Conservation (phyloP, 129 eudicot species). For the Erigeron canadensis region DNA sequence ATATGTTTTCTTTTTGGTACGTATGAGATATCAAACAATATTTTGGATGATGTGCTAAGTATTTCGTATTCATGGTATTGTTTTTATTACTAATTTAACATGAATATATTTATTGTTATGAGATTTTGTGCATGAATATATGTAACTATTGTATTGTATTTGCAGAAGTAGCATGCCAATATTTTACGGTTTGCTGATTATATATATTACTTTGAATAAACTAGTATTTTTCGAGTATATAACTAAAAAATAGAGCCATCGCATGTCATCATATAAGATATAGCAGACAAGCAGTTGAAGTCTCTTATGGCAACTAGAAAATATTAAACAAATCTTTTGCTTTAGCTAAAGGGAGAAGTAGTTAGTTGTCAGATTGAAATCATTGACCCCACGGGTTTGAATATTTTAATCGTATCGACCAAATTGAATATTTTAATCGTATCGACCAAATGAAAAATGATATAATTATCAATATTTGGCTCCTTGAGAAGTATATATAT, state of each 20-base stretch:
- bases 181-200: too few species aligned
- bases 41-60: neutral
- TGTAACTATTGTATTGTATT: neutral
- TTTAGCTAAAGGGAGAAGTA: slow-evolving; percentile 16
- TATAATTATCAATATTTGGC: too few species aligned
- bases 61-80: slow-evolving; percentile 5
- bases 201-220: neutral
- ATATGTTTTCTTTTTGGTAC: neutral
- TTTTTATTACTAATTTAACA: neutral
- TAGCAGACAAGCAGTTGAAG: neutral
- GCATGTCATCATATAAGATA: neutral
- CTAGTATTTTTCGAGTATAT: neutral
- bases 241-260: neutral
- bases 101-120: neutral
- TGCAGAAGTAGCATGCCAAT: too few species aligned
- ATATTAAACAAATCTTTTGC: slow-evolving; percentile 9
- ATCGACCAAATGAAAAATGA: neutral
- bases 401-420: neutral
- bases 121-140: too few species aligned
- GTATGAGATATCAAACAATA: neutral
- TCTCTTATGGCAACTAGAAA: slow-evolving; percentile 23
- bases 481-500: too few species aligned
- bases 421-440: neutral
- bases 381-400: slow-evolving; percentile 13
- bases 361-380: slow-evolving; percentile 23